A percentile compares a stretch with the other conserved stretches of the same genome.
Evolutionary conservation across 73 alveolate genomes (phyloP).

Genomic region (Diophrys sp.): DNA sequence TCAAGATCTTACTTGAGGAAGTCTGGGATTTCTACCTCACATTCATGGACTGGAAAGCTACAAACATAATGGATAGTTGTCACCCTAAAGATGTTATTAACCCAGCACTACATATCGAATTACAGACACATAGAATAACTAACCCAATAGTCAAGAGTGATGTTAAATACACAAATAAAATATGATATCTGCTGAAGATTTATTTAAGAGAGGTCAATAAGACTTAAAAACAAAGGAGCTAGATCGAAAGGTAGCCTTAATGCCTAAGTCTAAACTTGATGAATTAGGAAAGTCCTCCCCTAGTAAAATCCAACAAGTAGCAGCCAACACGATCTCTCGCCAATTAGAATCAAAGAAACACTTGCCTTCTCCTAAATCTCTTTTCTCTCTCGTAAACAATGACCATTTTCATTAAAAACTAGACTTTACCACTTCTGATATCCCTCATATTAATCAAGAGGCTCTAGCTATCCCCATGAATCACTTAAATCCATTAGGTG

Average conservation of each 20-base stretch:
- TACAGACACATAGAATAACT: neutral
- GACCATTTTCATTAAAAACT: neutral
- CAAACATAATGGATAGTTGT: neutral
- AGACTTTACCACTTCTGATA: neutral
- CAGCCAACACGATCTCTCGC: neutral
- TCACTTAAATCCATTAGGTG: neutral
- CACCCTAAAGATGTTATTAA: neutral
- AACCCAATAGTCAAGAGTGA: neutral
- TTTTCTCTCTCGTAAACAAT: neutral
- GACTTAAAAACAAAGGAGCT: neutral
- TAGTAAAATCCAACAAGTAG: neutral
- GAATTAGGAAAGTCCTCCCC: neutral
- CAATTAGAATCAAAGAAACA: neutral
- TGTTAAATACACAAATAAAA: neutral
- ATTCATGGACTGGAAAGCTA: conserved; percentile 50
- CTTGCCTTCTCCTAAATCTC: neutral
- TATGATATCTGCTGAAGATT: neutral
- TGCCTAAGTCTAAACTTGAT: neutral
- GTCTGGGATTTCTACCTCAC: conserved; percentile 54
- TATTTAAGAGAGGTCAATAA: neutral
- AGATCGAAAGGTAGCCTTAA: neutral
- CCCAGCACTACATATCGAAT: neutral
- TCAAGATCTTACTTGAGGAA: conserved; percentile 34
- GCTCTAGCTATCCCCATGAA: neutral
- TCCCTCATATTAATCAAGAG: neutral